Conservation (phyloP, 225 moss, liverwort and hornwort species). For the Climacium dendroides region DNA sequence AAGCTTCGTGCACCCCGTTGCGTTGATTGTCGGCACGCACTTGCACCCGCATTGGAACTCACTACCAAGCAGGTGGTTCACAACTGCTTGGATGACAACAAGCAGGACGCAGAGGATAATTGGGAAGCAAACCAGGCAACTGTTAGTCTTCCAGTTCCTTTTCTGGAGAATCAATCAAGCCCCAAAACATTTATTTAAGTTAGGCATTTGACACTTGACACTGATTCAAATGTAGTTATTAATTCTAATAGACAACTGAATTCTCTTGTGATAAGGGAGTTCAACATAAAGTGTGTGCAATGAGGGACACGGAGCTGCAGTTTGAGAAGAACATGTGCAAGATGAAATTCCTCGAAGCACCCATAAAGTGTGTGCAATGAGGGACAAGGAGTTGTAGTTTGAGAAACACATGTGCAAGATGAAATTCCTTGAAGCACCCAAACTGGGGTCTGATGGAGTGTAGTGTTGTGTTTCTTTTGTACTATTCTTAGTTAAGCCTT, state of each 20-base stretch:
- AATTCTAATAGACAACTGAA: neutral
- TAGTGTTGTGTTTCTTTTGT: no score
- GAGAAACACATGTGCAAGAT: no score
- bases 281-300: no score
- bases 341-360: no score
- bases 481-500: no score
- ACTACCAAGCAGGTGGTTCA: constrained; percentile 35
- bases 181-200: neutral
- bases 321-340: no score
- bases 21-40: neutral
- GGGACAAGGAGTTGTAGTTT: no score
- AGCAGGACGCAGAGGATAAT: constrained; percentile 49
- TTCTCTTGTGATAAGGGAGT: neutral
- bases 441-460: no score
- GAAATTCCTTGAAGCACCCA: no score
- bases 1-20: constrained; percentile 3
- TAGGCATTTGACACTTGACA: neutral
- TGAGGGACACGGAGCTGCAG: no score
- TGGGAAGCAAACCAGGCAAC: constrained; percentile 66
- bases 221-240: neutral
- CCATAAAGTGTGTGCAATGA: no score
- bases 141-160: constrained; percentile 68
- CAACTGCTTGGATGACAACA: constrained; percentile 35
- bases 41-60: constrained; percentile 64
- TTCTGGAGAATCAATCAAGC: constrained; percentile 35